Conservation (phyloP, 805 yeast species). For the Cyberlindnera petersonii region DNA sequence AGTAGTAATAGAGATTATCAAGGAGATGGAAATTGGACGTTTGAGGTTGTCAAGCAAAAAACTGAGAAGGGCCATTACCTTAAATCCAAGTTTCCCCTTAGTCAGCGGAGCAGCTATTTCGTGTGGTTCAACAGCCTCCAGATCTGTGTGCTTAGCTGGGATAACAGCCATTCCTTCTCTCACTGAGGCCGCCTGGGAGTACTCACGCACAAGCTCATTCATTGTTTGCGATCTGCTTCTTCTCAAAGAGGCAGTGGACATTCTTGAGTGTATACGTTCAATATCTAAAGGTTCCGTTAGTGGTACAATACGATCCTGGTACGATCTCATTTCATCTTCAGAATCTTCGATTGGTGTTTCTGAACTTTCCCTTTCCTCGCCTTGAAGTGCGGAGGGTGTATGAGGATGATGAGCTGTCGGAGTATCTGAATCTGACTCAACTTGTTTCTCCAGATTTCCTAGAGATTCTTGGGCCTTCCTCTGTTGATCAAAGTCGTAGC, state of each 20-base stretch:
- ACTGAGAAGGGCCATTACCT: conserved; percentile 14
- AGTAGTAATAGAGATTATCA: conserved; percentile 58
- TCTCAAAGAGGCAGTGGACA: conserved; percentile 14
- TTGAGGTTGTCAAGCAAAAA: conserved; percentile 49
- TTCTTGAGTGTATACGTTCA: conserved; percentile 14
- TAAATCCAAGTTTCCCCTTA: not conserved
- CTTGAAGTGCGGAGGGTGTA: not conserved
- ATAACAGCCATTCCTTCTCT: conserved; percentile 16
- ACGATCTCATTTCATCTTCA: conserved; percentile 2
- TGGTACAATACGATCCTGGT: conserved; percentile 9
- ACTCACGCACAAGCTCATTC: conserved; percentile 46
- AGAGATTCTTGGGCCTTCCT: conserved; percentile 3
- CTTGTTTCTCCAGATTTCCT: conserved; percentile 2
- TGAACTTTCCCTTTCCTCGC: conserved; percentile 1
- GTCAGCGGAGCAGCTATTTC: not conserved
- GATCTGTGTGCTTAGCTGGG: conserved; percentile 23
- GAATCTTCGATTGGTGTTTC: conserved; percentile 1
- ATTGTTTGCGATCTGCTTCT: conserved; percentile 32
- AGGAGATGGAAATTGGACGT: conserved; percentile 71
- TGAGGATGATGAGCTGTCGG: not conserved
- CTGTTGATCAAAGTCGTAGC: conserved; percentile 47
- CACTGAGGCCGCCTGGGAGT: conserved; percentile 29
- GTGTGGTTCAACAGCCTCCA: conserved; percentile 10
- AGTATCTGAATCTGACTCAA: conserved; percentile 3
- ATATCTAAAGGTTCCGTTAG: conserved; percentile 9